Evolutionary conservation across 371 early-diverging fungal species (phyloP).

Genomic region (Furculomyces boomerangus): DNA sequence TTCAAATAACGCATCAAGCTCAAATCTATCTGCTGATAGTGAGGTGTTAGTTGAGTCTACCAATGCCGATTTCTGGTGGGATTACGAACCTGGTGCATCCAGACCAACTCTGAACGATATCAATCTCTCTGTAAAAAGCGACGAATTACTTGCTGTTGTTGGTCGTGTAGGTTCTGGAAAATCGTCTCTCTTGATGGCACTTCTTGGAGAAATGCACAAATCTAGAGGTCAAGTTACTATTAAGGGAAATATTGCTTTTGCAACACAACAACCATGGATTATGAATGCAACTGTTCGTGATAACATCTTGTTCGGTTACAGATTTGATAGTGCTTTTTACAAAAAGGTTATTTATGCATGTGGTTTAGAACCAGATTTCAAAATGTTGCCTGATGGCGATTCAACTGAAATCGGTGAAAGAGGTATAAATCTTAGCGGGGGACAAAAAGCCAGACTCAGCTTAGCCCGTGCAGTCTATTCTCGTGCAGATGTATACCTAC

Average conservation of each 20-base stretch:
- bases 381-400: constrained; percentile 64
- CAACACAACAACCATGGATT: constrained; percentile 83
- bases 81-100: constrained; percentile 9
- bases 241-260: constrained; percentile 71
- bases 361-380: constrained; percentile 53
- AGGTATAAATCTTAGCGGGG: constrained; percentile 77
- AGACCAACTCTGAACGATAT: constrained; percentile 31
- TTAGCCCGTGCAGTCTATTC: constrained; percentile 71
- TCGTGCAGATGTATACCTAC: constrained; percentile 57
- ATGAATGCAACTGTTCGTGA: constrained; percentile 80
- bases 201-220: constrained; percentile 79
- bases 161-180: constrained; percentile 88
- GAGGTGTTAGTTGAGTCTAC: not conserved
- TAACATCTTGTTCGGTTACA: constrained; percentile 79
- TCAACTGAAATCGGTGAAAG: constrained; percentile 84
- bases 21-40: not conserved
- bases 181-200: constrained; percentile 58
- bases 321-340: constrained; percentile 57
- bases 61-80: constrained; percentile 24
- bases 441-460: constrained; percentile 63
- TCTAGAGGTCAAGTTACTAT: constrained; percentile 36
- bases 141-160: constrained; percentile 54
- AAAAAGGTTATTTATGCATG: constrained; percentile 31
- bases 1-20: not conserved
- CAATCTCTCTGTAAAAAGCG: constrained; percentile 36